These are phyloP conservation scores for Yamadazyma triangularis DNA, from an alignment of 1,139 yeast species.

Conservation along the genomic window DNA sequence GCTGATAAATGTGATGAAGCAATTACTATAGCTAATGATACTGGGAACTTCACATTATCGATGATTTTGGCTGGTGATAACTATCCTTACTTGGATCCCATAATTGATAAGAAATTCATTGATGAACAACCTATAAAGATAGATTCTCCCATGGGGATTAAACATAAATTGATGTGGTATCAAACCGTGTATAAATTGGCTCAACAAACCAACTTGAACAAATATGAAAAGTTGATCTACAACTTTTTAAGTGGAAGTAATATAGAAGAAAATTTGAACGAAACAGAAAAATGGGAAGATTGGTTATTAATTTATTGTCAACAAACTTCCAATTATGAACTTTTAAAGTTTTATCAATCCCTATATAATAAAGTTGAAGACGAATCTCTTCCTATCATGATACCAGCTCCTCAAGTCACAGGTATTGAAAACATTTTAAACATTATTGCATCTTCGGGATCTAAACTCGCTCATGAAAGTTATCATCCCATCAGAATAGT, in stretches of 20 bases:
- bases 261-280: slow-evolving; percentile 41
- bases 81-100: slow-evolving; percentile 64
- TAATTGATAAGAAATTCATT: slow-evolving; percentile 38
- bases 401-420: slow-evolving; percentile 44
- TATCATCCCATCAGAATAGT: slow-evolving; percentile 68
- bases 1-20: slow-evolving; percentile 60
- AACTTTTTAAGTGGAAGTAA: slow-evolving; percentile 71
- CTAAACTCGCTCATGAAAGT: slow-evolving; percentile 42
- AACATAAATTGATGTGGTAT: slow-evolving; percentile 70
- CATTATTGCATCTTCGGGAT: slow-evolving; percentile 41
- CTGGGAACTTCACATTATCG: slow-evolving; percentile 72
- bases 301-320: slow-evolving; percentile 63
- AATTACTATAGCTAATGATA: slow-evolving; percentile 54
- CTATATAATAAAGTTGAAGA: slow-evolving; percentile 7
- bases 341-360: slow-evolving; percentile 21
- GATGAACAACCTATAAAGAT: slow-evolving; percentile 13
- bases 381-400: slow-evolving; percentile 12
- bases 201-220: slow-evolving; percentile 40
- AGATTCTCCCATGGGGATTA: slow-evolving; percentile 52
- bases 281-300: slow-evolving; percentile 66
- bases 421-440: slow-evolving; percentile 54
- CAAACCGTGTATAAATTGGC: slow-evolving; percentile 67
- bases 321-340: slow-evolving; percentile 34
- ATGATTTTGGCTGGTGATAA: slow-evolving; percentile 64
- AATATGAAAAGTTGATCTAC: slow-evolving; percentile 71